Evolutionary conservation across 78 protist genomes (phyloP).

Genomic region (Tieghemostelium lacteum): DNA sequence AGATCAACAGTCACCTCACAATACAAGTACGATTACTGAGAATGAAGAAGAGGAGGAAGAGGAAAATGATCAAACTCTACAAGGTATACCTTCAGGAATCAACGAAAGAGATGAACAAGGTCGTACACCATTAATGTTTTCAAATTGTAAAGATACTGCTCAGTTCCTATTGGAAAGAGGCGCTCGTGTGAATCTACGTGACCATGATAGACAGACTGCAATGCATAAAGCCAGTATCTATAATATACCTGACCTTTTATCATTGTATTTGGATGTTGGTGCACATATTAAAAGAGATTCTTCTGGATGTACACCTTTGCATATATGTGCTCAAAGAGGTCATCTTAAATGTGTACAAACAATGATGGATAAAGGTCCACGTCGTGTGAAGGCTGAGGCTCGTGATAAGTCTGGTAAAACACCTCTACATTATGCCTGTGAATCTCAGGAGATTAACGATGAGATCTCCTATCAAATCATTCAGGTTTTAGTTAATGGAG

Average conservation of each 20-base stretch:
- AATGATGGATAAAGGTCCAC: conserved; percentile 60
- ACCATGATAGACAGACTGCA: conserved; percentile 65
- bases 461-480: conserved; percentile 42
- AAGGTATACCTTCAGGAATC: conserved; percentile 30
- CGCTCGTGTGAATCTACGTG: conserved; percentile 56
- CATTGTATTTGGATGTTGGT: conserved; percentile 28
- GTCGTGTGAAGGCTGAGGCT: conserved; percentile 78
- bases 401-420: conserved; percentile 74
- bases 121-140: conserved; percentile 71
- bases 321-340: conserved; percentile 41
- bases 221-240: conserved; percentile 39
- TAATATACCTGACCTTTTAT: conserved; percentile 12
- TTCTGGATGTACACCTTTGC: conserved; percentile 63
- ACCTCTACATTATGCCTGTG: conserved; percentile 63
- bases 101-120: conserved; percentile 55
- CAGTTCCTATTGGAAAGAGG: conserved; percentile 26
- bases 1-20: not conserved
- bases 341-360: conserved; percentile 12
- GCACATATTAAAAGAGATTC: conserved; percentile 68
- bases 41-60: conserved; percentile 44
- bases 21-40: not conserved
- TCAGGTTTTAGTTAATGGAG: conserved; percentile 18
- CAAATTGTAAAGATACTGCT: conserved; percentile 2
- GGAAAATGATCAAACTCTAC: conserved; percentile 23
- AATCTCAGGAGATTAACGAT: conserved; percentile 30